Conservation (phyloP, 2,329 filamentous ascomycete species). For the Fusarium guadeloupense region DNA sequence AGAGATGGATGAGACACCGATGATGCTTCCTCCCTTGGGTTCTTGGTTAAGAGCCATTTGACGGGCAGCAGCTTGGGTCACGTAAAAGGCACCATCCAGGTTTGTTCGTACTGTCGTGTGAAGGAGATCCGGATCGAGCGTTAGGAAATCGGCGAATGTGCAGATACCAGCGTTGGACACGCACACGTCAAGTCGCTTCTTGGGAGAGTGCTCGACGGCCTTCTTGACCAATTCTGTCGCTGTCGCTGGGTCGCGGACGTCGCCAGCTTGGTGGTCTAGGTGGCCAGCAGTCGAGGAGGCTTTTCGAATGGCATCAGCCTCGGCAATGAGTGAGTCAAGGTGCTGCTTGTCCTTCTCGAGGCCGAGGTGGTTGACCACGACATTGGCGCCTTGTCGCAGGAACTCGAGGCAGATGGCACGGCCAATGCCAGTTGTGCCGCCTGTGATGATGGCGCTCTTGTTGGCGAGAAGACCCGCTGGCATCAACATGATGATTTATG, state of each 20-base stretch:
- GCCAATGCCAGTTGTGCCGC: conserved; percentile 87
- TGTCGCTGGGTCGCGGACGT: conserved; percentile 79
- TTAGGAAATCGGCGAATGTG: conserved; percentile 86
- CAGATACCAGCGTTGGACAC: conserved; percentile 91
- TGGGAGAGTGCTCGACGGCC: conserved; percentile 64
- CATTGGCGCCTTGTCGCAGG: conserved; percentile 78
- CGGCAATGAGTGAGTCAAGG: conserved; percentile 62
- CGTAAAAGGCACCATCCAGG: conserved; percentile 87
- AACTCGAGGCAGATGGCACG: conserved; percentile 85
- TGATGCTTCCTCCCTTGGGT: conserved; percentile 80
- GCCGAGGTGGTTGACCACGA: conserved; percentile 83
- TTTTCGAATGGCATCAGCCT: conserved; percentile 58
- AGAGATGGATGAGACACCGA: conserved; percentile 76
- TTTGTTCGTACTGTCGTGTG: conserved; percentile 79
- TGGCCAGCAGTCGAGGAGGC: conserved; percentile 57
- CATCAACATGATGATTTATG: conserved; percentile 51
- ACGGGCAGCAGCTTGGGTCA: conserved; percentile 82
- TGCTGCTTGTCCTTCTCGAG: conserved; percentile 61
- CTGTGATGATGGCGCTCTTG: conserved; percentile 88
- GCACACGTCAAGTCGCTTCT: conserved; percentile 74
- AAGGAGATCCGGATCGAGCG: conserved; percentile 76
- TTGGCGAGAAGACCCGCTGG: conserved; percentile 67
- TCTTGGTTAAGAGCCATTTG: conserved; percentile 76
- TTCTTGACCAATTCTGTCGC: conserved; percentile 72
- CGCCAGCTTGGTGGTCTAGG: conserved; percentile 76